A percentile compares a stretch with the other conserved stretches of the same genome.
phyloP scores from a whole-genome alignment of 257 asterid species.

The Nicotiana benthamiana region DNA sequence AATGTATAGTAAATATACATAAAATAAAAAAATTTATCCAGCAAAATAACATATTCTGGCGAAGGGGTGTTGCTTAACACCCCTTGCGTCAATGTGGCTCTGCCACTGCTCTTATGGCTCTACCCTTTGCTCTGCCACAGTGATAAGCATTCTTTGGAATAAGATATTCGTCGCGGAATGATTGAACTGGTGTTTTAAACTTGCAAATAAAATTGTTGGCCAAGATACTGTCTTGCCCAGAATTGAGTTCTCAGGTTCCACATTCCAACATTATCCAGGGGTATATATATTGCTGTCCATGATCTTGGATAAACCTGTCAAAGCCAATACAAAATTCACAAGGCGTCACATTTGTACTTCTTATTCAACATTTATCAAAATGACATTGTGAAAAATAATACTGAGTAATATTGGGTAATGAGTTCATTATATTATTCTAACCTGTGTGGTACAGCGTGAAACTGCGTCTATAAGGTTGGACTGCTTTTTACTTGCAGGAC shows the following conservation, averaged over 20 bases:
- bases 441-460: constrained; percentile 59
- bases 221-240: constrained; percentile 72
- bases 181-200: constrained; percentile 36
- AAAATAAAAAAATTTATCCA: too few species aligned
- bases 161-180: constrained; percentile 50
- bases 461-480: constrained; percentile 63
- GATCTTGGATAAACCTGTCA: constrained; percentile 64
- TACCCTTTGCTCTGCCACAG: constrained; percentile 52
- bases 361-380: background rate
- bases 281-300: constrained; percentile 62
- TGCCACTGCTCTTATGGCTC: background rate
- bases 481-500: constrained; percentile 31
- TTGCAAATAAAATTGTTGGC: constrained; percentile 64
- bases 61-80: too few species aligned
- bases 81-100: too few species aligned
- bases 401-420: background rate
- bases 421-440: constrained; percentile 13
- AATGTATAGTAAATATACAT: too few species aligned
- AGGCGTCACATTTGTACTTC: background rate
- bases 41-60: too few species aligned
- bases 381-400: background rate
- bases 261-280: constrained; percentile 76
- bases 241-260: constrained; percentile 66
- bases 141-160: constrained; percentile 54
- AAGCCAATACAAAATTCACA: background rate